Evolutionary conservation across 108 stramenopile genomes (phyloP).

Genomic region (Parmales sp.): DNA sequence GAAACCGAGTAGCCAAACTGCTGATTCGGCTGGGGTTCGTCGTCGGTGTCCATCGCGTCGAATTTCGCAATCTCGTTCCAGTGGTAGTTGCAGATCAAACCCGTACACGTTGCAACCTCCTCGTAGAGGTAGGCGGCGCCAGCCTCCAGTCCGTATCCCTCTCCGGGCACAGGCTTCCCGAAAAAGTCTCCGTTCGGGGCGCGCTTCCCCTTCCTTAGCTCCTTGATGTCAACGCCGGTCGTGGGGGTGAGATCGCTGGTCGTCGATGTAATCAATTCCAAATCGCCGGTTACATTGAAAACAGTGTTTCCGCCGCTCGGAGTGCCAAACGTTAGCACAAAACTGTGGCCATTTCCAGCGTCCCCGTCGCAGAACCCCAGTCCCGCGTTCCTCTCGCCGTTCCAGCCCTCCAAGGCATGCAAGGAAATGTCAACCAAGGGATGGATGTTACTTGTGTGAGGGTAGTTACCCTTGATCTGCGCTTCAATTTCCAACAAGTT

Average conservation of each 20-base stretch:
- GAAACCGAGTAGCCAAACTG: background rate
- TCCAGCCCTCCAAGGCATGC: slow-evolving; percentile 21
- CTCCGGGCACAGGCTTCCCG: too few relatives aligned
- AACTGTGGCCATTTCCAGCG: too few relatives aligned
- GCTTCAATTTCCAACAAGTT: slow-evolving; percentile 32
- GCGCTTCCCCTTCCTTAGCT: background rate
- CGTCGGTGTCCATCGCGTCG: slow-evolving; percentile 25
- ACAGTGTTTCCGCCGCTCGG: slow-evolving; percentile 25
- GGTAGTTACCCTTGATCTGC: slow-evolving; percentile 38
- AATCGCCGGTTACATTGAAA: background rate
- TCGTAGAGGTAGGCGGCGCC: slow-evolving; percentile 33
- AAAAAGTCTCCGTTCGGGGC: background rate
- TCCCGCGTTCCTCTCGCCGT: slow-evolving; percentile 30
- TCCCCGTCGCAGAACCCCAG: background rate
- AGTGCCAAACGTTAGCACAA: slow-evolving; percentile 32
- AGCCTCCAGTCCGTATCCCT: slow-evolving; percentile 29
- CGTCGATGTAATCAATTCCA: background rate
- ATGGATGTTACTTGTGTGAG: slow-evolving; percentile 41
- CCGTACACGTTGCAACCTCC: slow-evolving; percentile 18
- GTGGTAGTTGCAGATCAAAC: slow-evolving; percentile 13
- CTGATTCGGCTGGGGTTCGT: slow-evolving; percentile 13
- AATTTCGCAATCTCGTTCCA: slow-evolving; percentile 30
- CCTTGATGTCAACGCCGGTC: background rate
- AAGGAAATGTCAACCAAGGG: slow-evolving; percentile 33
- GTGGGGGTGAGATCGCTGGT: background rate